These are phyloP conservation scores for Acanthochlamys bracteata DNA, from an alignment of 106 monocot genomes.

Conservation along the genomic window DNA sequence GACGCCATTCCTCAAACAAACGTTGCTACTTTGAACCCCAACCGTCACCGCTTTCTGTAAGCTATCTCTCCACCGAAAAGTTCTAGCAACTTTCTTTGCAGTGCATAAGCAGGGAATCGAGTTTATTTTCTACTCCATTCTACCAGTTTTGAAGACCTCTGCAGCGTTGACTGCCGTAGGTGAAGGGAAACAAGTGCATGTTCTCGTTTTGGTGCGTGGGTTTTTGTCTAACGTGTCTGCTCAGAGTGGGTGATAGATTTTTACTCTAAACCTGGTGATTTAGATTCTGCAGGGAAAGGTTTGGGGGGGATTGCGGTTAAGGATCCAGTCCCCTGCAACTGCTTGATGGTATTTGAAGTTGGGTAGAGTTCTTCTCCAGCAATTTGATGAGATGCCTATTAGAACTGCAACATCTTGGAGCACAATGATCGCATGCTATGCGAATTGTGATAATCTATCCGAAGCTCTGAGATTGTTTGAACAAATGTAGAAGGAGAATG, in stretches of 20 bases:
- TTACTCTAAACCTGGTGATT: constrained; percentile 51
- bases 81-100: constrained; percentile 28
- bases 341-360: constrained; percentile 75
- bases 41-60: constrained; percentile 47
- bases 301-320: constrained; percentile 45
- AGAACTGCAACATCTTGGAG: constrained; percentile 80
- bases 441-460: constrained; percentile 36
- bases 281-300: constrained; percentile 40
- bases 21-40: constrained; percentile 22
- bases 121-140: constrained; percentile 33
- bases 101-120: constrained; percentile 22
- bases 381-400: constrained; percentile 61
- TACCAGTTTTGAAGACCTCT: constrained; percentile 61
- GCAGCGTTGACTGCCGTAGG: constrained; percentile 17
- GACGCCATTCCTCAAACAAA: constrained; percentile 41
- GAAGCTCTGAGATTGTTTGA: constrained; percentile 73
- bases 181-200: constrained; percentile 55
- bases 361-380: constrained; percentile 32
- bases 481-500: constrained; percentile 37
- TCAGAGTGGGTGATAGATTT: constrained; percentile 68
- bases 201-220: constrained; percentile 32
- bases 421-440: constrained; percentile 82
- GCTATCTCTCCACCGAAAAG: constrained; percentile 42
- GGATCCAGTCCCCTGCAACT: constrained; percentile 75
- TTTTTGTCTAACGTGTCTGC: constrained; percentile 40